phyloP scores from a whole-genome alignment of 768 basidiomycete species.

The Porpolomopsis calyptriformis region DNA sequence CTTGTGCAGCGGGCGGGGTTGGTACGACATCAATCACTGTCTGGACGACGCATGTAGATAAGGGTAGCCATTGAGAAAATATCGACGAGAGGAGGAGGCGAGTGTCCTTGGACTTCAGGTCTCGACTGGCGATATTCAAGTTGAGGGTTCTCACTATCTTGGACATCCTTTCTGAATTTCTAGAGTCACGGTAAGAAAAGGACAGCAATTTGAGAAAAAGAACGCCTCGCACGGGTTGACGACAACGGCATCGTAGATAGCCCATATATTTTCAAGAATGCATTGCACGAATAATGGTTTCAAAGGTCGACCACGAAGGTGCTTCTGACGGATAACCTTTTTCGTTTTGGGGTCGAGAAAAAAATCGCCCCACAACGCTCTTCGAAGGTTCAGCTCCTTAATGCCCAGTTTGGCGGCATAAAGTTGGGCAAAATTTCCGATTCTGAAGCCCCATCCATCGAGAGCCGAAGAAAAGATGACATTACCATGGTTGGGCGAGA shows the following conservation, averaged over 20 bases:
- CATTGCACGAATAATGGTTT: constrained; percentile 98
- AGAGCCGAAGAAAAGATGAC: constrained; percentile 94
- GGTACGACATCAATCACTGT: constrained; percentile 90
- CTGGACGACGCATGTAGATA: constrained; percentile 89
- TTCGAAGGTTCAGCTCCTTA: constrained; percentile 74
- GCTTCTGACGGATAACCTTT: constrained; percentile 81
- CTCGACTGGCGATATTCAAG: constrained; percentile 77
- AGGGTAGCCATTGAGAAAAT: constrained; percentile 91
- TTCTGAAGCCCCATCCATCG: constrained; percentile 95
- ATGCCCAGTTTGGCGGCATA: constrained; percentile 87
- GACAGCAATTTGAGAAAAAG: not conserved
- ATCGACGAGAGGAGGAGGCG: constrained; percentile 75
- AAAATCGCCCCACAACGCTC: constrained; percentile 94
- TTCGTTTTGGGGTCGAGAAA: constrained; percentile 96
- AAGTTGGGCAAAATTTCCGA: constrained; percentile 87
- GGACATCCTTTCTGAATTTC: constrained; percentile 77
- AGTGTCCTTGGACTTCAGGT: constrained; percentile 85
- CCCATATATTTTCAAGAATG: constrained; percentile 94
- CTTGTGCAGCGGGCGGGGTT: constrained; percentile 72
- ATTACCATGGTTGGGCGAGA: constrained; percentile 90
- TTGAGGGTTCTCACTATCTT: constrained; percentile 81
- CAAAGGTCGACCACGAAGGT: constrained; percentile 73
- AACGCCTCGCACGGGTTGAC: constrained; percentile 68
- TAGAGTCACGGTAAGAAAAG: constrained; percentile 24
- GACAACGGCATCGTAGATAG: constrained; percentile 84